Conservation (phyloP, 2,329 filamentous ascomycete species). For the Sarocladium kiliense region DNA sequence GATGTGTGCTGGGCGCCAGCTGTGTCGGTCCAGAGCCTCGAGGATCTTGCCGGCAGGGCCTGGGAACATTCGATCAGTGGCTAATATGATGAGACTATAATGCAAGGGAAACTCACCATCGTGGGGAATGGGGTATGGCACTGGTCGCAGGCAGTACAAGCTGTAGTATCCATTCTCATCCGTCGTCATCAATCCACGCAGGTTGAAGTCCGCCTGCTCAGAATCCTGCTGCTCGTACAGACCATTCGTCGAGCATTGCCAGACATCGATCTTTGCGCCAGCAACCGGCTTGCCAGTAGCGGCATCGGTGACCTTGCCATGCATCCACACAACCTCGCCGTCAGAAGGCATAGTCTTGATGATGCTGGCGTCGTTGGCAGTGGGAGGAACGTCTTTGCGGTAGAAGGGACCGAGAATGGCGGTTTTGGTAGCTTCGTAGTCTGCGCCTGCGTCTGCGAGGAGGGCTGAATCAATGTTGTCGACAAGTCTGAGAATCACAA, state of each 20-base stretch:
- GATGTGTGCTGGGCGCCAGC: conserved; percentile 54
- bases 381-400: conserved; percentile 64
- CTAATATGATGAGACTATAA: too few species aligned
- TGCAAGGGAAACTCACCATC: conserved; percentile 7
- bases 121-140: conserved; percentile 40
- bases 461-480: conserved; percentile 73
- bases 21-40: conserved; percentile 47
- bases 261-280: conserved; percentile 66
- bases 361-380: conserved; percentile 66
- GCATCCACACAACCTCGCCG: conserved; percentile 54
- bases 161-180: conserved; percentile 59
- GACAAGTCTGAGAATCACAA: conserved; percentile 56
- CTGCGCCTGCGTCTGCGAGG: conserved; percentile 35
- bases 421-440: conserved; percentile 58
- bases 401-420: conserved; percentile 85
- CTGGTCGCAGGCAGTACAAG: conserved; percentile 56
- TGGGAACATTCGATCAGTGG: too few species aligned
- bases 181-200: conserved; percentile 67
- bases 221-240: conserved; percentile 70
- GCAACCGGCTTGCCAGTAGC: conserved; percentile 59
- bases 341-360: conserved; percentile 44
- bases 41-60: conserved; percentile 51
- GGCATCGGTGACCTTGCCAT: conserved; percentile 53
- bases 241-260: conserved; percentile 72
- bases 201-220: conserved; percentile 65